phyloP scores from a whole-genome alignment of 345 rosid species.

The Populus alba region DNA sequence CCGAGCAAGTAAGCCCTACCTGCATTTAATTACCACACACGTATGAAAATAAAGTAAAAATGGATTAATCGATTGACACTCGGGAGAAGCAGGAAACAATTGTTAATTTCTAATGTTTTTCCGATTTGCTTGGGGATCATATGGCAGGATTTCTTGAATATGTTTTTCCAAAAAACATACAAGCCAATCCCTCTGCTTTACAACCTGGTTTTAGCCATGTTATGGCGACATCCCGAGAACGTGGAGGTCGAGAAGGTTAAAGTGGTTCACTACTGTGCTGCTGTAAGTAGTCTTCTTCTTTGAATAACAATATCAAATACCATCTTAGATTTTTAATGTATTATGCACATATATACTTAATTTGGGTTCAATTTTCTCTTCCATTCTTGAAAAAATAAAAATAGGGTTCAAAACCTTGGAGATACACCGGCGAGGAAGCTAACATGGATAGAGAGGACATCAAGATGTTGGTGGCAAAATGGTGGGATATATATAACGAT shows the following conservation, averaged over 20 bases:
- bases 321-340: neutral
- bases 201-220: conserved; percentile 21
- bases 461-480: conserved; percentile 15
- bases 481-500: conserved; percentile 21
- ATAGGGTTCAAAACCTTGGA: conserved; percentile 28
- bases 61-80: no score
- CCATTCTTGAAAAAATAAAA: neutral
- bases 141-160: conserved; percentile 20
- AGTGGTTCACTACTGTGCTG: conserved; percentile 24
- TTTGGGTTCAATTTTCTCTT: neutral
- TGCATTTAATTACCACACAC: no score
- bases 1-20: conserved; percentile 15
- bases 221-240: conserved; percentile 22
- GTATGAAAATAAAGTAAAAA: no score
- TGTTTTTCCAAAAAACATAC: conserved; percentile 14
- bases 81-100: neutral
- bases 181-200: conserved; percentile 18
- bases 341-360: neutral
- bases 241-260: conserved; percentile 14
- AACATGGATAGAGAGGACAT: conserved; percentile 26
- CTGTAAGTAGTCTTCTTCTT: conserved; percentile 7
- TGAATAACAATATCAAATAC: neutral
- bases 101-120: neutral
- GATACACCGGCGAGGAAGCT: conserved; percentile 18
- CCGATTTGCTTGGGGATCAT: neutral